Evolutionary conservation across 306 rosid species (phyloP).

Genomic region (Begonia fuchsioides): DNA sequence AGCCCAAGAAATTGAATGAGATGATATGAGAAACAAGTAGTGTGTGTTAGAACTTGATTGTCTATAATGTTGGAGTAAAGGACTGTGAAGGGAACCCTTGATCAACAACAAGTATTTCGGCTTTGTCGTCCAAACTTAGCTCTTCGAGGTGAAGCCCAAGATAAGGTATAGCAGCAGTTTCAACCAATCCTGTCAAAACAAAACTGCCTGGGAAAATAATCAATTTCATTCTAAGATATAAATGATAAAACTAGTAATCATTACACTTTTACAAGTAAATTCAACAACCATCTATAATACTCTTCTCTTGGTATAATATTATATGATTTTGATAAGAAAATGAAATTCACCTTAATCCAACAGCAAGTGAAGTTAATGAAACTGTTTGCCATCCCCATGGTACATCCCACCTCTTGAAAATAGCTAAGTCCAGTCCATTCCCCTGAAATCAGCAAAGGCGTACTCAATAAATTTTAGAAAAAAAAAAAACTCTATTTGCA

Average conservation of each 20-base stretch:
- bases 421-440: conserved; percentile 34
- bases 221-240: conserved; percentile 13
- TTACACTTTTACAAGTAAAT: neutral
- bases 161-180: conserved; percentile 72
- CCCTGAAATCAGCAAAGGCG: conserved; percentile 32
- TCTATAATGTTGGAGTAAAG: neutral
- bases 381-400: conserved; percentile 98
- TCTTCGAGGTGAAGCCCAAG: conserved; percentile 52
- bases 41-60: too few relatives aligned
- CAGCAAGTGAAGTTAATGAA: conserved; percentile 70
- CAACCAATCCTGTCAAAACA: conserved; percentile 87
- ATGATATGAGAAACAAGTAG: too few relatives aligned
- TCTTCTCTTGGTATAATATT: neutral
- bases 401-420: conserved; percentile 84
- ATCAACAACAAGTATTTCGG: conserved; percentile 65
- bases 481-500: neutral
- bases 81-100: conserved; percentile 43
- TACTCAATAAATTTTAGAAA: too few relatives aligned
- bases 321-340: neutral
- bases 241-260: conserved; percentile 2
- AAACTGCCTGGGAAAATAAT: conserved; percentile 93
- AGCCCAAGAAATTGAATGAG: neutral
- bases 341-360: conserved; percentile 69
- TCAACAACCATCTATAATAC: too few relatives aligned
- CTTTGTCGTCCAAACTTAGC: conserved; percentile 75